Evolutionary conservation across 1,139 yeast species (phyloP).

Genomic region (Kodamaea sp.): DNA sequence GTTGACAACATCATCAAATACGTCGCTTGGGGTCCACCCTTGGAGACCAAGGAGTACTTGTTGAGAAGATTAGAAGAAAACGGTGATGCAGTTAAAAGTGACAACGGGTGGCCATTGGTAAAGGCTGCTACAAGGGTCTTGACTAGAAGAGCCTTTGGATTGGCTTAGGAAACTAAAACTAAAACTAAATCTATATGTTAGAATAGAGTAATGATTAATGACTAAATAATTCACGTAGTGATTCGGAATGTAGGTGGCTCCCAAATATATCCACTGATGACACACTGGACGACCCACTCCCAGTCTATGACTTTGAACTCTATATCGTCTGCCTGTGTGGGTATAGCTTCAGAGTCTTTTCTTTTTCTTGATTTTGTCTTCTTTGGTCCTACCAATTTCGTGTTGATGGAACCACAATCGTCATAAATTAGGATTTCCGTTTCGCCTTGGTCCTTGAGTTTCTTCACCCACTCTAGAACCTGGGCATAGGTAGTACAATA

Average conservation of each 20-base stretch:
- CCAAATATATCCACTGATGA: slow-evolving; percentile 38
- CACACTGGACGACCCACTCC: slow-evolving; percentile 79
- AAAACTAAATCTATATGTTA: too few species aligned
- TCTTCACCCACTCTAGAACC: slow-evolving; percentile 7
- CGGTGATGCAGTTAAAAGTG: slow-evolving; percentile 90
- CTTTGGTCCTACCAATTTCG: slow-evolving; percentile 5
- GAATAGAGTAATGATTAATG: slow-evolving; percentile 8
- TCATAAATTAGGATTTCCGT: slow-evolving; percentile 29
- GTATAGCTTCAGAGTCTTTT: slow-evolving; percentile 1
- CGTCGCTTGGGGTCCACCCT: slow-evolving; percentile 98
- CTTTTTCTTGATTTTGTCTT: slow-evolving; percentile 5
- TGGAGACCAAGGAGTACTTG: slow-evolving; percentile 89
- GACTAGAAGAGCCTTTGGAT: slow-evolving; percentile 37
- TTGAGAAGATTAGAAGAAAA: slow-evolving; percentile 93
- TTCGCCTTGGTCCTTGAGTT: slow-evolving; percentile 4
- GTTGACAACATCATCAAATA: slow-evolving; percentile 84
- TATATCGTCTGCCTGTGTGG: slow-evolving; percentile 6
- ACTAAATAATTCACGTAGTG: slow-evolving; percentile 3
- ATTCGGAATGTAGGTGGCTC: slow-evolving; percentile 1
- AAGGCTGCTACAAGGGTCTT: slow-evolving; percentile 54
- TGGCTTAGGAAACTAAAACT: too few species aligned
- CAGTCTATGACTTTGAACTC: slow-evolving; percentile 45
- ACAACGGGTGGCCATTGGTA: slow-evolving; percentile 79
- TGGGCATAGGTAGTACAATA: slow-evolving; percentile 14
- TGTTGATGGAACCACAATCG: slow-evolving; percentile 15